A percentile compares a stretch with the other conserved stretches of the same genome.
These are phyloP conservation scores for Chiua virens DNA, from an alignment of 768 basidiomycete genomes.

Conservation along the genomic window DNA sequence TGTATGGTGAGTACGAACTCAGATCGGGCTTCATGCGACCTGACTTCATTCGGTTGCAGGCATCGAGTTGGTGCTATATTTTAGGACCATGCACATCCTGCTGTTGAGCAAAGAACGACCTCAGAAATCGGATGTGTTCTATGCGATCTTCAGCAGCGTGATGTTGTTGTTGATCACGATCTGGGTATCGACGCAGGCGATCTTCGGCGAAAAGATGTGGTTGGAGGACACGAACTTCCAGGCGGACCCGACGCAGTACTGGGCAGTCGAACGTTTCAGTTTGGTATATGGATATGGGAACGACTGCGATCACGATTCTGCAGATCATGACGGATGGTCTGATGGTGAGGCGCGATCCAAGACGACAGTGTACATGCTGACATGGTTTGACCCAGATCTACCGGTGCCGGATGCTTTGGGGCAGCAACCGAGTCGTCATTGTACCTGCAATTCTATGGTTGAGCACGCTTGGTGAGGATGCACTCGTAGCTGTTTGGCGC, in stretches of 20 bases:
- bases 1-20: constrained; percentile 19
- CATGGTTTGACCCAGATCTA: constrained; percentile 31
- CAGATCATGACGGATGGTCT: constrained; percentile 39
- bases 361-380: background rate
- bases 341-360: constrained; percentile 29
- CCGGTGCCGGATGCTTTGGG: constrained; percentile 38
- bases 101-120: background rate
- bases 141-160: constrained; percentile 23
- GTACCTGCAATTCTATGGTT: constrained; percentile 25
- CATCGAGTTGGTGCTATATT: constrained; percentile 24
- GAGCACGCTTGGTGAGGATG: constrained; percentile 23
- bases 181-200: constrained; percentile 27
- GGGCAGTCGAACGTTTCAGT: constrained; percentile 21
- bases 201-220: constrained; percentile 40
- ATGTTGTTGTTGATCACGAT: constrained; percentile 35
- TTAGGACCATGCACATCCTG: constrained; percentile 23
- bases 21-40: background rate
- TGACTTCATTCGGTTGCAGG: constrained; percentile 9
- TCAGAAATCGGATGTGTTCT: constrained; percentile 18
- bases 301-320: constrained; percentile 27
- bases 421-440: constrained; percentile 11
- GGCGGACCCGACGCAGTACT: constrained; percentile 38
- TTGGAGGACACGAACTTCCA: constrained; percentile 28
- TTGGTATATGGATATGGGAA: constrained; percentile 34
- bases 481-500: background rate